Evolutionary conservation across 176 grass and related monocot species (phyloP), one percentile per base, ranked within the genome.

Genomic region (Carex littledalei): DNA sequence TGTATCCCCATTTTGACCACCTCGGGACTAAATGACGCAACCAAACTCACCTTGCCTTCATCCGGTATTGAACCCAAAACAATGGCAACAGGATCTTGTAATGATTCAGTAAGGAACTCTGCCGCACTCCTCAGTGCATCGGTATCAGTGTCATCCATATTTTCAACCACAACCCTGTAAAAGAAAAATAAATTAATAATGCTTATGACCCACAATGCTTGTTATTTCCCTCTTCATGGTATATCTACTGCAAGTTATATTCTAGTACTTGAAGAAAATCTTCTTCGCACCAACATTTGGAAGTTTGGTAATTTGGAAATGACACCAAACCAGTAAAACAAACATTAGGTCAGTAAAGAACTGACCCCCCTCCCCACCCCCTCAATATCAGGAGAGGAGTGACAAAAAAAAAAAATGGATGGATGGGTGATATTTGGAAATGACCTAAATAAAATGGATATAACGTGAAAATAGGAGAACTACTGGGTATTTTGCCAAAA

Each of bases 11-110:
- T 72, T 66, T 94, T 90, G 14, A 94, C 63, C 34, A 94, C 91
- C 26, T 84, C 85, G 29, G 95, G 95, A 68, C 88, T 93, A 81
- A 93, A 98, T 61, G 89, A 91, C 0, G 95, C 95, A 45, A 94
- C 93, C 85, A 98, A 84, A 58, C 91, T 94, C n/a, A 98, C 95
- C 50, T 98, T 94, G 11, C 92, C 91, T 55, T 98, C 91, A 47
- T 85, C 91, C 50, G 95, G 93, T 73, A 87, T 89, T 54, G 95
- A 98, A 75, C 95, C 95, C 56, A 98, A 83, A 70, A 98, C 87
- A 21, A 98, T 88, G 0, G 89, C 95, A 0, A 88, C 91, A 78
- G 95, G 95, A 89, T 98, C 95, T 93, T 90, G 50, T 62, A 98
- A 86, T 65, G 85, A 88, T 62, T 76, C 80, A 2, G 94, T 83